phyloP scores from a whole-genome alignment of 352 stramenopile species.

The Pythium aristosporum region DNA sequence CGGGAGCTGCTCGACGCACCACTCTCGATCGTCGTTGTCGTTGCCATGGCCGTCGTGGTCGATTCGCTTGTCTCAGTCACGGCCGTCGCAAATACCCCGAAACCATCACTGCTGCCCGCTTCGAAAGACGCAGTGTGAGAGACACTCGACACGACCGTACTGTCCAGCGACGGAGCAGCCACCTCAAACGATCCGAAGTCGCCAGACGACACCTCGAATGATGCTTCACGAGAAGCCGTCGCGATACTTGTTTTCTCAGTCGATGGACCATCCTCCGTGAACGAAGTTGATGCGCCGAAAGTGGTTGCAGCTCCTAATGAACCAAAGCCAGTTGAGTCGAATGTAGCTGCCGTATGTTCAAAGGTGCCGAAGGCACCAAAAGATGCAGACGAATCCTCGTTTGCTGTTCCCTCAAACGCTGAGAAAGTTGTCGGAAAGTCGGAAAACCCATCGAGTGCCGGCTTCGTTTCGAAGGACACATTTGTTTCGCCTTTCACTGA shows the following conservation, averaged over 20 bases:
- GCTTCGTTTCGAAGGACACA: neutral
- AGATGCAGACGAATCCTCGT: neutral
- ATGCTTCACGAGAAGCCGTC: neutral
- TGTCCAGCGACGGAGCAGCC: neutral
- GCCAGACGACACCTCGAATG: neutral
- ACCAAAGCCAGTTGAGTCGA: neutral
- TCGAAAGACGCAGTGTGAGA: neutral
- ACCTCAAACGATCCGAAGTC: conserved; percentile 15
- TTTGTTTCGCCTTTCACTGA: neutral
- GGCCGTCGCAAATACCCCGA: conserved; percentile 4
- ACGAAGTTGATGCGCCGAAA: neutral
- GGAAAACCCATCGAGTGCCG: neutral
- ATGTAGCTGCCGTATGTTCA: neutral
- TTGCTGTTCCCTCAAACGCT: neutral
- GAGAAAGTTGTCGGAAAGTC: conserved; percentile 4
- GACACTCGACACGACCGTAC: neutral
- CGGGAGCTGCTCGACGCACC: too few relatives aligned
- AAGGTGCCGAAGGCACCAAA: conserved; percentile 8
- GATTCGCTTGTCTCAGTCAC: too few relatives aligned
- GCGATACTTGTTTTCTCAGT: too few relatives aligned
- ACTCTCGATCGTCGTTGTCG: too few relatives aligned
- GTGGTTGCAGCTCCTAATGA: neutral
- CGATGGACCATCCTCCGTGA: too few relatives aligned
- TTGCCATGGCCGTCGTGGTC: too few relatives aligned
- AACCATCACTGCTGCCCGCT: neutral